Base-by-base conservation (phyloP, 306 rosid species). In the Benincasa hispida region DNA sequence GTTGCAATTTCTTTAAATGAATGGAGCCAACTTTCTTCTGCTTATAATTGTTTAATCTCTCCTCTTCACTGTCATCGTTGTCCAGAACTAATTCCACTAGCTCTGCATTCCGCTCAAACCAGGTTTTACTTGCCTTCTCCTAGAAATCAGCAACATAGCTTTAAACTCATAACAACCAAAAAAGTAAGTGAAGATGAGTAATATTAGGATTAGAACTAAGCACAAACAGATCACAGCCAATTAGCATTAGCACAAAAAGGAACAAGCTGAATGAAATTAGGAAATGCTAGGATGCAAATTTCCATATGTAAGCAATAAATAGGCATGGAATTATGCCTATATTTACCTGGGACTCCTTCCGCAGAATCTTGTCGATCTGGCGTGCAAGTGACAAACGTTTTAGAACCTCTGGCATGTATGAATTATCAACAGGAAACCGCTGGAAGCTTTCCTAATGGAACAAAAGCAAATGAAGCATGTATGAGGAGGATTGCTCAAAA, bases 321-420 rank as follows among this genome's bases (percentile, higher is more conserved):
- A 45, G 24, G 59, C 41, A 47, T 72, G 59, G 21, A 48, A 48
- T 48, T 45, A 15, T 27, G 59, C 10, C 17, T n/a, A 66, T 25
- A 34, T 74, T 84, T 86, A 94, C 96, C 97, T 89, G 89, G 51
- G 97, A 94, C 79, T 87, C 91, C 83, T 90, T 92, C 78, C 88
- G 88, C 28, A 77, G n/a, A 84, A 92, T 85, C 84, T 92, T 90
- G 91, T 92, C 96, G 56, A 94, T 90, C 87, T 90, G 97, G 60
- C 93, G 88, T 3, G 96, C 95, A 84, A 92, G 88, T 77, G 96
- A 91, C 83, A 94, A 58, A 15, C 93, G 89, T 82, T 89, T 91
- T 75, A 87, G 83, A 82, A 91, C 89, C 84, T 88, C 97, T 61
- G 99, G 93, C 89, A 90, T 84, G 90, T 90, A 94, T 51, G 99